Conservation (phyloP, 202 grass and related monocot genomes). For the Musa balbisiana region DNA sequence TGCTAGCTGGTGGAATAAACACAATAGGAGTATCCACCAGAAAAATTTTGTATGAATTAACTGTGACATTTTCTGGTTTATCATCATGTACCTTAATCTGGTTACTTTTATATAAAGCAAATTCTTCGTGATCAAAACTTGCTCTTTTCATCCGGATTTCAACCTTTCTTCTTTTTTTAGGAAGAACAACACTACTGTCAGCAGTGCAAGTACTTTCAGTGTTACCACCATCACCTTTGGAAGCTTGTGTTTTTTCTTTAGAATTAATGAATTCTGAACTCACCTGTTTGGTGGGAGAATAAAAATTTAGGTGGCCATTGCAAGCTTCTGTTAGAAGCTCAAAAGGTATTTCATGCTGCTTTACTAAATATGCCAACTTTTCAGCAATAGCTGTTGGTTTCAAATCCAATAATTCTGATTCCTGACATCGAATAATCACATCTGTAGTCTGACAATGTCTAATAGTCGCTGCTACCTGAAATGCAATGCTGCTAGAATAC, state of each 20-base stretch:
- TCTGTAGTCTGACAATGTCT: slow-evolving; percentile 41
- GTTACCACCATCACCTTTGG: slow-evolving; percentile 33
- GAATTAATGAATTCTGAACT: slow-evolving; percentile 15
- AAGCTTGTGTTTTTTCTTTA: slow-evolving; percentile 25
- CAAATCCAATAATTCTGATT: slow-evolving; percentile 34
- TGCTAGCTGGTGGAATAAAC: slow-evolving; percentile 41
- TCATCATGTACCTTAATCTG: slow-evolving; percentile 83
- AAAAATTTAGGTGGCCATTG: slow-evolving; percentile 90
- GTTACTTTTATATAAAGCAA: slow-evolving; percentile 70
- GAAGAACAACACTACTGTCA: slow-evolving; percentile 19
- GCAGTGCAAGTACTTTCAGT: background rate
- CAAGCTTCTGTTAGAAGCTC: slow-evolving; percentile 68
- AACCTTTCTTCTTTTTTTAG: slow-evolving; percentile 60
- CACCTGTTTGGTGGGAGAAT: slow-evolving; percentile 36
- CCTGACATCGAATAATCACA: slow-evolving; percentile 30
- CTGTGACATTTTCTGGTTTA: slow-evolving; percentile 49
- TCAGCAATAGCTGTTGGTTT: slow-evolving; percentile 73
- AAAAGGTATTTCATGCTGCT: slow-evolving; percentile 33
- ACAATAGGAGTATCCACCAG: slow-evolving; percentile 75
- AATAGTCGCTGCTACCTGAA: slow-evolving; percentile 66
- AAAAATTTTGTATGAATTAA: slow-evolving; percentile 69
- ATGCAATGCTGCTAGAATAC: slow-evolving; percentile 75
- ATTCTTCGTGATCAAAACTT: slow-evolving; percentile 84
- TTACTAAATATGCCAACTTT: slow-evolving; percentile 43
- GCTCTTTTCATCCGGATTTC: slow-evolving; percentile 64